Evolutionary conservation across 768 basidiomycete species (phyloP).

Genomic region (Mycena crocata): DNA sequence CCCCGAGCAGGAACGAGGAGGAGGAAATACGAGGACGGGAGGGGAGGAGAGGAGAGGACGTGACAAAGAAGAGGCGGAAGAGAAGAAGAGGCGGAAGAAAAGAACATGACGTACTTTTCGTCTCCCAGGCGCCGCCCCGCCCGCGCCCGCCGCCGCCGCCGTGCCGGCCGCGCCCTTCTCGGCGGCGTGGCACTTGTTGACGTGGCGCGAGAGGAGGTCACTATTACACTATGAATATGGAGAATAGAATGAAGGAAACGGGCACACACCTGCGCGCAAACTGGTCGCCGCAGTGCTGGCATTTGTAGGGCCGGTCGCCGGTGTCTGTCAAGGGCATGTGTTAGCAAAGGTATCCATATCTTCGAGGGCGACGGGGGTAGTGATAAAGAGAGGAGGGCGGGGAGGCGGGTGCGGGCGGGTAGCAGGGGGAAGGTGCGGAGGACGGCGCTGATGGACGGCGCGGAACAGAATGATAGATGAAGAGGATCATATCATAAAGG

Average conservation of each 20-base stretch:
- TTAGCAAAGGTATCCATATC: not conserved
- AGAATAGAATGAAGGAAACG: too few species aligned
- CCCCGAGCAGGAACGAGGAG: not conserved
- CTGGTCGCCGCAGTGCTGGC: slow-evolving; percentile 89
- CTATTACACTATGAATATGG: too few species aligned
- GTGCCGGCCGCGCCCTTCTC: slow-evolving; percentile 58
- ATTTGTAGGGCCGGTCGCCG: slow-evolving; percentile 91
- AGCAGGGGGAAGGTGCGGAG: too few species aligned
- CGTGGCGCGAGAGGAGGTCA: slow-evolving; percentile 87
- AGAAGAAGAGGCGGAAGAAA: not conserved
- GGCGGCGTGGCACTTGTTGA: slow-evolving; percentile 89
- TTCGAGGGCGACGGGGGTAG: not conserved
- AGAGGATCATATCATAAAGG: too few species aligned
- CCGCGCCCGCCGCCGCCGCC: not conserved
- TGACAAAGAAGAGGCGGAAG: not conserved
- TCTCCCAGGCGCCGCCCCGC: not conserved
- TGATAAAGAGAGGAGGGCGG: not conserved
- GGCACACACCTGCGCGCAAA: slow-evolving; percentile 85
- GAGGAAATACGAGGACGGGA: not conserved
- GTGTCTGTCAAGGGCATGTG: slow-evolving; percentile 66
- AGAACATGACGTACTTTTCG: not conserved
- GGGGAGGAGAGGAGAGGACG: not conserved
- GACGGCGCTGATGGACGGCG: too few species aligned
- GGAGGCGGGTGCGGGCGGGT: too few species aligned
- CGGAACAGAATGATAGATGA: too few species aligned